These are phyloP conservation scores for Balamuthia mandrillaris DNA, from an alignment of 208 protist species.

Conservation along the genomic window DNA sequence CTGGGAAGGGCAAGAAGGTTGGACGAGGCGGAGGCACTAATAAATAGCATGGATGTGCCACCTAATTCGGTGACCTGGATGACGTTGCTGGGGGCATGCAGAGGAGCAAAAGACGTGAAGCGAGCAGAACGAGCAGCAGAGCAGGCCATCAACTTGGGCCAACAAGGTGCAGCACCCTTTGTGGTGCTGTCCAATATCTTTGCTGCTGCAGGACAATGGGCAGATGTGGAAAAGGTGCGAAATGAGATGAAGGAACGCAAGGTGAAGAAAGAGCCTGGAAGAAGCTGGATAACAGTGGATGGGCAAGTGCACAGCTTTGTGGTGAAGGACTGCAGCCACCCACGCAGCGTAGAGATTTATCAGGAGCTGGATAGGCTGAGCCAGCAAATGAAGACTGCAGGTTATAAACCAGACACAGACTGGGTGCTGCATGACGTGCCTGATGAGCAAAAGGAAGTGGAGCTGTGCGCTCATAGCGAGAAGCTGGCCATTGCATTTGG, in stretches of 20 bases:
- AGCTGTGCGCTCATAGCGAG: conserved; percentile 27
- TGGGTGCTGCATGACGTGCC: neutral
- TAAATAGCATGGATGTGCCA: neutral
- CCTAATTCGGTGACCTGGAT: neutral
- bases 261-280: conserved; percentile 15
- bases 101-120: neutral
- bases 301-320: neutral
- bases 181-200: conserved; percentile 25
- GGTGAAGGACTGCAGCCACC: conserved; percentile 5
- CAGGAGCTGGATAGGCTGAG: neutral
- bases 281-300: conserved; percentile 14
- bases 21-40: conserved; percentile 34
- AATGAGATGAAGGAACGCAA: neutral
- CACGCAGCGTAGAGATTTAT: neutral
- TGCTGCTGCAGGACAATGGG: neutral
- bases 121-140: neutral
- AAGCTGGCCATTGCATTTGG: conserved; percentile 25
- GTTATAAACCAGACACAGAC: conserved; percentile 13
- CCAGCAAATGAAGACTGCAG: neutral
- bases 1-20: conserved; percentile 19
- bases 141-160: neutral
- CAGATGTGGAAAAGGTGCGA: conserved; percentile 4
- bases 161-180: neutral
- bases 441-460: conserved; percentile 33
- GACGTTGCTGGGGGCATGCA: neutral